These are phyloP conservation scores for Candida jianshihensis DNA, from an alignment of 805 yeast species.

Conservation along the genomic window DNA sequence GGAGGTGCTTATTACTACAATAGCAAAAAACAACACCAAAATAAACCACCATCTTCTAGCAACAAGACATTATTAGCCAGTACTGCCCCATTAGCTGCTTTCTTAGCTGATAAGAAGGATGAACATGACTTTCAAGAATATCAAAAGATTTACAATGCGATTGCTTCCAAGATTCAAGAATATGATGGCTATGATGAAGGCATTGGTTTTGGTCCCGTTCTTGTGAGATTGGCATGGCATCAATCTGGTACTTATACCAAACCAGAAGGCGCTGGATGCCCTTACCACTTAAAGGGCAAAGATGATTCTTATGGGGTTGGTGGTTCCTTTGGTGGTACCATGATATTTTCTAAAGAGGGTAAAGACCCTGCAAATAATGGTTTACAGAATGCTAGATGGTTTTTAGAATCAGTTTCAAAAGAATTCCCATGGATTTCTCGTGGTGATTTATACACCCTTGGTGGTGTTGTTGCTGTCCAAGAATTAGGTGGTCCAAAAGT, in stretches of 20 bases:
- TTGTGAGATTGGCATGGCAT: conserved; percentile 83
- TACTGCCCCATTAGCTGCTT: not conserved
- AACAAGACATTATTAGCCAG: not conserved
- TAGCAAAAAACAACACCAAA: not conserved
- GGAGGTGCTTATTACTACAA: conserved; percentile 1
- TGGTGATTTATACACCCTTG: conserved; percentile 77
- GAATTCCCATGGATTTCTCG: conserved; percentile 64
- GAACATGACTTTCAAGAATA: conserved; percentile 36
- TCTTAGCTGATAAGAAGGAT: not conserved
- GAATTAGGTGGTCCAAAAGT: conserved; percentile 73
- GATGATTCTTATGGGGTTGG: conserved; percentile 30
- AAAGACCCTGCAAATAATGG: conserved; percentile 44
- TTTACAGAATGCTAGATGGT: conserved; percentile 42
- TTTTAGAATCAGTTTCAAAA: conserved; percentile 48
- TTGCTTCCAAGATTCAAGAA: conserved; percentile 54
- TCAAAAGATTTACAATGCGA: conserved; percentile 64
- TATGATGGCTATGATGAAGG: conserved; percentile 56
- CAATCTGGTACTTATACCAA: conserved; percentile 75
- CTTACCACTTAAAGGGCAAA: conserved; percentile 13
- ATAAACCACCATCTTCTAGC: not conserved
- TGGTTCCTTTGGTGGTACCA: conserved; percentile 70
- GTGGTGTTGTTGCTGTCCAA: conserved; percentile 74
- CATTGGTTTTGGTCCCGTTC: conserved; percentile 67
- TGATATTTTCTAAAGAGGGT: conserved; percentile 49
- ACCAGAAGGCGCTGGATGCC: conserved; percentile 32